Percentiles rank a stretch among this genome's conserved stretches.
These are phyloP conservation scores for Corymbia calophylla DNA, from an alignment of 441 rosid species.

Conservation along the genomic window DNA sequence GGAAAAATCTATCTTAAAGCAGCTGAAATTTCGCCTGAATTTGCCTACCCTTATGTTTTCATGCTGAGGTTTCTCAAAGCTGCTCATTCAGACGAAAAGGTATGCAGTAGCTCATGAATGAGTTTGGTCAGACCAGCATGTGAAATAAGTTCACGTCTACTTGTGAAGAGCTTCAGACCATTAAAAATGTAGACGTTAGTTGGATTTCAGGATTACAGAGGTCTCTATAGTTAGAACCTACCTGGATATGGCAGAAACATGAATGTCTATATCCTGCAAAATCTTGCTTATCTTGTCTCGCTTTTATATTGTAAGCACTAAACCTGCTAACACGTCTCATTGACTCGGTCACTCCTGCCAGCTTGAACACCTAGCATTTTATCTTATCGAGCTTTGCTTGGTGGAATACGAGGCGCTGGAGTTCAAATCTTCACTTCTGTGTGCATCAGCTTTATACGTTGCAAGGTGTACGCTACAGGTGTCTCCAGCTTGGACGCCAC, in stretches of 20 bases:
- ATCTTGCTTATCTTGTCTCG: not conserved
- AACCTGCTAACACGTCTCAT: not conserved
- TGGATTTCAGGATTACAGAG: not conserved
- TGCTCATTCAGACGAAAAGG: conserved; percentile 74
- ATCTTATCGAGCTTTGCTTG: conserved; percentile 77
- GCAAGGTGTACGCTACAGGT: conserved; percentile 66
- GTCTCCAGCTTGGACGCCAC: conserved; percentile 69
- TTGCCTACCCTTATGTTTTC: conserved; percentile 85
- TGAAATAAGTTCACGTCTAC: not conserved
- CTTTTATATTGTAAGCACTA: not conserved
- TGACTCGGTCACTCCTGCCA: conserved; percentile 15
- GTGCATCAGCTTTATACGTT: conserved; percentile 86
- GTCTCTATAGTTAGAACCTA: not conserved
- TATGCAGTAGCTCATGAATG: conserved; percentile 4
- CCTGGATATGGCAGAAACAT: not conserved
- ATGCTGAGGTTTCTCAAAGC: conserved; percentile 92
- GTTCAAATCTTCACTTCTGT: conserved; percentile 73
- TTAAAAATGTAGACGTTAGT: not conserved
- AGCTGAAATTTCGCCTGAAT: conserved; percentile 79
- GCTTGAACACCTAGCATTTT: conserved; percentile 84
- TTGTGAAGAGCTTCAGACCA: not conserved
- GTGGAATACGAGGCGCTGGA: conserved; percentile 73
- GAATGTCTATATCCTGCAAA: not conserved
- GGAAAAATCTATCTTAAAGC: conserved; percentile 76
- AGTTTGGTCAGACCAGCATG: too few species aligned